Conservation (phyloP, 108 stramenopile species). For the Fragilaria crotonensis region DNA sequence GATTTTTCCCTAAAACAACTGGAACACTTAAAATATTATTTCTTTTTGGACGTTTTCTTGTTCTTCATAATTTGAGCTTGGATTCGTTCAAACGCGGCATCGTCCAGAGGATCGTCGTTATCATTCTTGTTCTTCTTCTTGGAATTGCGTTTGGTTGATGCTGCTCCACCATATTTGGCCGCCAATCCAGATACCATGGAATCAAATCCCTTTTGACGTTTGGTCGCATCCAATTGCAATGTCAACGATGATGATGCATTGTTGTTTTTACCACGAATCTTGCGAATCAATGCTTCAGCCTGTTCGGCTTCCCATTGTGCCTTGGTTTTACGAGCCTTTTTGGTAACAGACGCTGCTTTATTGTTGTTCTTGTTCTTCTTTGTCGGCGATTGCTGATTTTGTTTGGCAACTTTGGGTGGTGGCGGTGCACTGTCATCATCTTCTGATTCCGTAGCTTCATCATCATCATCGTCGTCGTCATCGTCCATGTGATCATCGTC, state of each 20-base stretch:
- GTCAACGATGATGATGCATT: slow-evolving; percentile 34
- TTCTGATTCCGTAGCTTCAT: slow-evolving; percentile 18
- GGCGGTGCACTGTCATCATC: slow-evolving; percentile 19
- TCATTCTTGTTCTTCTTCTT: too few species aligned
- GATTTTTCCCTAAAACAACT: too few species aligned
- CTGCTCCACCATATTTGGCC: slow-evolving; percentile 51
- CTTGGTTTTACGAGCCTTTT: background rate
- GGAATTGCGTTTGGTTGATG: too few species aligned
- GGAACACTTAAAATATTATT: too few species aligned
- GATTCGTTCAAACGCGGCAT: slow-evolving; percentile 59
- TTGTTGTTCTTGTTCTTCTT: slow-evolving; percentile 6
- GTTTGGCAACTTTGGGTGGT: slow-evolving; percentile 20
- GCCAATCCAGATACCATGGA: slow-evolving; percentile 48
- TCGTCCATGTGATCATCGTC: background rate
- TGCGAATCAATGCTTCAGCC: slow-evolving; percentile 49
- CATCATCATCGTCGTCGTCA: slow-evolving; percentile 14
- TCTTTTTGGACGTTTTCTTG: too few species aligned
- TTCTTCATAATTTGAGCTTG: slow-evolving; percentile 54
- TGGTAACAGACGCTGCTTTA: too few species aligned
- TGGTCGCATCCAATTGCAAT: too few species aligned
- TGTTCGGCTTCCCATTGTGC: slow-evolving; percentile 6
- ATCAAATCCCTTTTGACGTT: slow-evolving; percentile 27
- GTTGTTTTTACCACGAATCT: slow-evolving; percentile 52
- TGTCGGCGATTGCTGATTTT: slow-evolving; percentile 1
- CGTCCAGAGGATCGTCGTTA: slow-evolving; percentile 49